These are phyloP conservation scores for Vigna hirtella DNA, from an alignment of 306 rosid genomes.

Conservation along the genomic window DNA sequence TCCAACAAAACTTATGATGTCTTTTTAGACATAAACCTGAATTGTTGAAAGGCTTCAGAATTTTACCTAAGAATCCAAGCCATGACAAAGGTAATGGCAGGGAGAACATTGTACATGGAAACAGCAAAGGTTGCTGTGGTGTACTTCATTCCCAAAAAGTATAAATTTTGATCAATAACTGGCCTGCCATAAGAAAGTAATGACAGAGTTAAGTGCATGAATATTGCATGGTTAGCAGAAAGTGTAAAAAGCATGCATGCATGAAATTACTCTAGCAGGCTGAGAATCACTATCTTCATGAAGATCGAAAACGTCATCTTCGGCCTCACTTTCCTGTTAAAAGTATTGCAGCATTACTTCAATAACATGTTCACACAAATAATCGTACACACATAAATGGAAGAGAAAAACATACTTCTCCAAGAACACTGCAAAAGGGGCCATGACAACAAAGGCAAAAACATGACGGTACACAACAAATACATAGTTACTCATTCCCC, in stretches of 20 bases:
- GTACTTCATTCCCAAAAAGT: constrained; percentile 87
- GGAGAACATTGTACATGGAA: constrained; percentile 85
- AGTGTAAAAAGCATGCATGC: constrained; percentile 10
- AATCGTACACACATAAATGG: neutral
- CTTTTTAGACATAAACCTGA: neutral
- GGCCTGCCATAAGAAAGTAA: constrained; percentile 64
- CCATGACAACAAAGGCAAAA: constrained; percentile 68
- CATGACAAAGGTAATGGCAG: constrained; percentile 88
- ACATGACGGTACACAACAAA: constrained; percentile 87
- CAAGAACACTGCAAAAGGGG: constrained; percentile 78
- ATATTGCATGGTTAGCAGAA: constrained; percentile 10
- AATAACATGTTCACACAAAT: constrained; percentile 7
- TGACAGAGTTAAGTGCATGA: neutral
- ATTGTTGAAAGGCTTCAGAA: neutral
- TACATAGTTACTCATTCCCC: constrained; percentile 93
- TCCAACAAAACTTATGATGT: neutral
- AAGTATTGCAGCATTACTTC: constrained; percentile 19
- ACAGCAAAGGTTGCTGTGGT: constrained; percentile 98
- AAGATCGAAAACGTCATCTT: constrained; percentile 86
- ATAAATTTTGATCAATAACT: constrained; percentile 88
- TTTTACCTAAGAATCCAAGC: constrained; percentile 78
- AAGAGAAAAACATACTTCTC: constrained; percentile 63
- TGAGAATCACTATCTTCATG: constrained; percentile 64
- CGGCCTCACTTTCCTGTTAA: constrained; percentile 86
- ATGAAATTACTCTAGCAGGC: constrained; percentile 80